Base-by-base conservation (phyloP, 2,329 filamentous ascomycete genomes). In the Juglanconis sp. region DNA sequence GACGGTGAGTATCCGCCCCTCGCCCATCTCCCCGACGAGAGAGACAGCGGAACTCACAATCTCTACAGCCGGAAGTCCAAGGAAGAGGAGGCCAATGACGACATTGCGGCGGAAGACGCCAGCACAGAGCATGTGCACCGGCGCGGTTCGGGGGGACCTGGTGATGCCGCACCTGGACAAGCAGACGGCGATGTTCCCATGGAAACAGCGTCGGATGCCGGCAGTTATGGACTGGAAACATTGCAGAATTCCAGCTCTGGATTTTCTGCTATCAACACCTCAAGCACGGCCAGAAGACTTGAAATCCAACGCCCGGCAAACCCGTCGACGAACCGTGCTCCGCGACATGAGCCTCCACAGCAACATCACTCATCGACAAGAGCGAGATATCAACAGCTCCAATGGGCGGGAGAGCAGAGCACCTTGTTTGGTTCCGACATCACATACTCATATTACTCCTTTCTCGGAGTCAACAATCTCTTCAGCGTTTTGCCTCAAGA, bases 381-480 rank as follows among this genome's bases (percentile, higher is more conserved):
- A 30, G 47, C 53, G 24, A 59, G 60, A 7, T 2, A 65, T 67
- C 35, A 60, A 61, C 42, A 36, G 34, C 60, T 62, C 8, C 56
- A 60, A 13, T 73, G 69, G 68, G 60, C 65, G 3, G 68, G 65
- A 24, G 70, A 72, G 11, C 68, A 70, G 35, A 69, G 66, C 36
- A 64, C 68, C 5, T 59, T 64, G 3, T 58, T 69, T 30, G 70
- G 67, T 49, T 66, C 72, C 5, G 70, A 74, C 36, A 67, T 79
- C 32, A 75, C 73, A 0, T 79, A 80, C 65, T 75, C 72, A 0
- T 75, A 77, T 59, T 79, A 76, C 62, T 76, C 78, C 1, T 78
- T 78, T 54, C 66, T 79, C 8, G 70, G 69, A 31, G 67, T 79
- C 50, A 71, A 70, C 63, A 76, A 75, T 59, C 66, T 76, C 40